phyloP scores from a whole-genome alignment of 2,329 filamentous ascomycete species.

The Piedraia hortae region DNA sequence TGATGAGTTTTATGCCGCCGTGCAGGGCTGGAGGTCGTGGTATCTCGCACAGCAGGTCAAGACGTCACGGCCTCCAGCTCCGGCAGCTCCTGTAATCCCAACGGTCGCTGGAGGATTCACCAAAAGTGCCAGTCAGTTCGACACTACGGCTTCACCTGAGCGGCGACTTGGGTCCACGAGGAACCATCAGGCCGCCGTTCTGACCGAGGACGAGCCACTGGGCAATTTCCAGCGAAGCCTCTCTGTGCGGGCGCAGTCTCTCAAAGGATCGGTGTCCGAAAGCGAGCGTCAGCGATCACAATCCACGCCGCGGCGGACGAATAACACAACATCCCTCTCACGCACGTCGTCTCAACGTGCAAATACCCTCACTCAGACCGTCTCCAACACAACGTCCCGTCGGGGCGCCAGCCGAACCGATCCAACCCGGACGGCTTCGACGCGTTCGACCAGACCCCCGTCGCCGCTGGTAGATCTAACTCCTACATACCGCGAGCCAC shows the following conservation, averaged over 20 bases:
- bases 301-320: too few species aligned
- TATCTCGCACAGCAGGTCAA: constrained; percentile 61
- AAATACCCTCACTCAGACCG: too few species aligned
- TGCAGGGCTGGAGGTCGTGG: constrained; percentile 77
- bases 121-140: constrained; percentile 6
- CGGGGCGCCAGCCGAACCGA: too few species aligned
- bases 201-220: constrained; percentile 13
- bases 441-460: too few species aligned
- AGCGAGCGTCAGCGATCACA: too few species aligned
- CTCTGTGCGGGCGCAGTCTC: too few species aligned
- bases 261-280: too few species aligned
- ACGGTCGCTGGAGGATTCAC: constrained; percentile 2
- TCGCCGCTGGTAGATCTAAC: constrained; percentile 43
- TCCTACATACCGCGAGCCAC: constrained; percentile 34
- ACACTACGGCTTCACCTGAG: constrained; percentile 6
- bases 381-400: too few species aligned
- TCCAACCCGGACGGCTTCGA: too few species aligned
- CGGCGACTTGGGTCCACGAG: constrained; percentile 3
- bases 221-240: too few species aligned
- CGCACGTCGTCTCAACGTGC: too few species aligned
- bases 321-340: constrained; percentile 1
- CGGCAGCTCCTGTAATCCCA: constrained; percentile 1
- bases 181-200: constrained; percentile 6
- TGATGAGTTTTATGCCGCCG: constrained; percentile 37
- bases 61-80: constrained; percentile 9